phyloP scores from a whole-genome alignment of 2,329 filamentous ascomycete species.

The Dothistroma pini region DNA sequence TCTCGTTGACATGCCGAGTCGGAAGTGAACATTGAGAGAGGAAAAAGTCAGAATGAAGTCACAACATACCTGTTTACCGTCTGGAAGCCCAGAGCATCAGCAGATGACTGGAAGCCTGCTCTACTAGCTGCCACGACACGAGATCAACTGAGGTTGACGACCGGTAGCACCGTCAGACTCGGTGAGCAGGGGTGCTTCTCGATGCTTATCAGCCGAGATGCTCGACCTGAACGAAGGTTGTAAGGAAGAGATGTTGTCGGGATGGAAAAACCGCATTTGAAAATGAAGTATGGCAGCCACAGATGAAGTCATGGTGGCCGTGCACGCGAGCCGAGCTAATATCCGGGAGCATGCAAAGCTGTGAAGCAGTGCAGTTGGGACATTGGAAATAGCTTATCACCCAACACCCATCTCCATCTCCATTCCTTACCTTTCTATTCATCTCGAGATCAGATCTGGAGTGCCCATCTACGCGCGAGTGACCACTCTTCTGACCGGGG shows the following conservation, averaged over 20 bases:
- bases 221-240: not conserved
- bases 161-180: not conserved
- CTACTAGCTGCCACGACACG: not conserved
- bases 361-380: not conserved
- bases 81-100: not conserved
- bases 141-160: not conserved
- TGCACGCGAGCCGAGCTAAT: not conserved
- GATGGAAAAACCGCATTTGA: not conserved
- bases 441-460: not conserved
- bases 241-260: not conserved
- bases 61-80: not conserved
- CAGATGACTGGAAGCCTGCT: conserved; percentile 2
- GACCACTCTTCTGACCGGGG: conserved; percentile 4
- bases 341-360: not conserved
- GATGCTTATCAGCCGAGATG: not conserved
- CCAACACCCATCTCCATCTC: conserved; percentile 4
- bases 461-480: conserved; percentile 5
- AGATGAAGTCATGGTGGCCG: not conserved
- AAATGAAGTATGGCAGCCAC: not conserved
- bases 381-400: not conserved
- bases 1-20: not conserved
- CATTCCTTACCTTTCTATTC: not conserved
- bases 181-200: not conserved
- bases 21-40: not conserved
- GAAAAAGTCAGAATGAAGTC: not conserved